A percentile compares a stretch with the other conserved stretches of the same genome.
Evolutionary conservation across 345 rosid species (phyloP).

Genomic region (Excoecaria cochinchinensis): DNA sequence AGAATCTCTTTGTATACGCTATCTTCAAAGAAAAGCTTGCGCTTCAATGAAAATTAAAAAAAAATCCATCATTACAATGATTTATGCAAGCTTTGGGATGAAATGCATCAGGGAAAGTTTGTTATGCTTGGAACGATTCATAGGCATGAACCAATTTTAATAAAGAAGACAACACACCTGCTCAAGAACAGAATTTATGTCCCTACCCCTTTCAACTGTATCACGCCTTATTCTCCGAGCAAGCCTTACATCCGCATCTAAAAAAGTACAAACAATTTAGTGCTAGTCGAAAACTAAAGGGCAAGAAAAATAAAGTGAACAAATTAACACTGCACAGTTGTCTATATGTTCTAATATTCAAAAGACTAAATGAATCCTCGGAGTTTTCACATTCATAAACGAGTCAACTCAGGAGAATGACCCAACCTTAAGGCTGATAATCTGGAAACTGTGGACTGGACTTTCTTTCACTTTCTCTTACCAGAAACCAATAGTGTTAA

Average conservation of each 20-base stretch:
- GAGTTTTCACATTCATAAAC: neutral
- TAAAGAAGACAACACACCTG: constrained; percentile 50
- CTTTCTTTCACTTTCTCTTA: neutral
- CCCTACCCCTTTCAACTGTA: constrained; percentile 95
- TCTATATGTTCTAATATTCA: neutral
- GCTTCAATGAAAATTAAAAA: neutral
- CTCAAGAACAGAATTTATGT: constrained; percentile 91
- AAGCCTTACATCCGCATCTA: constrained; percentile 99
- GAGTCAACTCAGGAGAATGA: neutral
- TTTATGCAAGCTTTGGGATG: neutral
- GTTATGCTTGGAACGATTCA: neutral
- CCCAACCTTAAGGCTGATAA: neutral
- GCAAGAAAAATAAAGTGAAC: neutral
- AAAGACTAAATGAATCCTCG: neutral
- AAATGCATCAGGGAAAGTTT: neutral
- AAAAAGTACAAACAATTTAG: constrained; percentile 47
- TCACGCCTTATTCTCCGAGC: constrained; percentile 99
- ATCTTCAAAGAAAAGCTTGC: neutral
- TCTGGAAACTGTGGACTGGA: neutral
- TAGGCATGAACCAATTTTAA: neutral
- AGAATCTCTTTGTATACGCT: neutral
- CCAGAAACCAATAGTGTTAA: neutral
- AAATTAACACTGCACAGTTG: neutral
- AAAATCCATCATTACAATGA: neutral
- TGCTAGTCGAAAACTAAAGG: constrained; percentile 8